Evolutionary conservation across 1,284 basidiomycete genomes (phyloP).

Genomic region (Sporisorium graminicola): DNA sequence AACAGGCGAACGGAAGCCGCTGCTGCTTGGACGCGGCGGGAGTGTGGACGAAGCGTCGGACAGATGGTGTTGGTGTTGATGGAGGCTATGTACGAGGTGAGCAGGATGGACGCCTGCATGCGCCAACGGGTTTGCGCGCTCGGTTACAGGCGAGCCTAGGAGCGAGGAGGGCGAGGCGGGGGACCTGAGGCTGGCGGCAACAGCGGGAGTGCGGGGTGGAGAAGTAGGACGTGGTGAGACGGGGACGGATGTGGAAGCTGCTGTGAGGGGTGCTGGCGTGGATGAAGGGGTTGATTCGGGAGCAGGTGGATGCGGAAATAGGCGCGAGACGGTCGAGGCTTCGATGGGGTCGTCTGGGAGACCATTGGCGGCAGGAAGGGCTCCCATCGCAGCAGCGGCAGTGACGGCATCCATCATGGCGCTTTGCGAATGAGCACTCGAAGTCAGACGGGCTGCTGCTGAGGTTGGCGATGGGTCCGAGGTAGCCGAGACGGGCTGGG

Average conservation of each 20-base stretch:
- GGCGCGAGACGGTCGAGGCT: slow-evolving; percentile 56
- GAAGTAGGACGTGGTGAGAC: slow-evolving; percentile 43
- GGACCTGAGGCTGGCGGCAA: slow-evolving; percentile 21
- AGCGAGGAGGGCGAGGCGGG: slow-evolving; percentile 21
- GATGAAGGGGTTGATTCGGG: slow-evolving; percentile 22
- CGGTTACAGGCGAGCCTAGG: slow-evolving; percentile 27
- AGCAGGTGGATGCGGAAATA: slow-evolving; percentile 63
- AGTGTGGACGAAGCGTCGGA: slow-evolving; percentile 8
- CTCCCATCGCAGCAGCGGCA: slow-evolving; percentile 29
- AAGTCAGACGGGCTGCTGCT: slow-evolving; percentile 11
- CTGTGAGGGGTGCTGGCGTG: slow-evolving; percentile 10
- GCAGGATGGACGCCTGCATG: slow-evolving; percentile 21
- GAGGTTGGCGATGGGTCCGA: slow-evolving; percentile 8
- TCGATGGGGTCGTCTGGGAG: slow-evolving; percentile 62
- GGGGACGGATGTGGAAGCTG: slow-evolving; percentile 22
- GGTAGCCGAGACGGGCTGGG: slow-evolving; percentile 13
- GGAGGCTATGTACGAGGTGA: slow-evolving; percentile 32
- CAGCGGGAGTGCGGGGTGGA: slow-evolving; percentile 35
- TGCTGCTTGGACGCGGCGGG: slow-evolving; percentile 12
- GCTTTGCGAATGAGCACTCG: slow-evolving; percentile 20
- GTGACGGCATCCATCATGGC: slow-evolving; percentile 31
- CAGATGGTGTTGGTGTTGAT: slow-evolving; percentile 37
- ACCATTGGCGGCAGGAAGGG: slow-evolving; percentile 61
- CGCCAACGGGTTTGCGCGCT: slow-evolving; percentile 32
- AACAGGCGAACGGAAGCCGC: slow-evolving; percentile 35